Evolutionary conservation across 2,329 filamentous ascomycete genomes (phyloP), one percentile per base, ranked within the genome.

Genomic region (Penicillium griseofulvum): DNA sequence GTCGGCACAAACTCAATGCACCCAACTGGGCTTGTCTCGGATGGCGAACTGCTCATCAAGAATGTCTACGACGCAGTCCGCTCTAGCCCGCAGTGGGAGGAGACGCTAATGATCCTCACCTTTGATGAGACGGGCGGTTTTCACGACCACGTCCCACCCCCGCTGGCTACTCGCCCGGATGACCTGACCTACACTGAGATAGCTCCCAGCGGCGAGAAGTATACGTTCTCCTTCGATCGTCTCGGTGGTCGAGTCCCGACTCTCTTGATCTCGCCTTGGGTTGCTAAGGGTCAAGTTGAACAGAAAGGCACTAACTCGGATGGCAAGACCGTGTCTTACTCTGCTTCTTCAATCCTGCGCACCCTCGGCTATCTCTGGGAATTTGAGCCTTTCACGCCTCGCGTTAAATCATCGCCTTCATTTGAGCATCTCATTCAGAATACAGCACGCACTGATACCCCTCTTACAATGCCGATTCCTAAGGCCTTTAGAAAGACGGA

Each of bases 61-160:
- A 52, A 65, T 29, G 66, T 74, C 26, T 74, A 74, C 43, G 72
- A 74, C 17, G 66, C 71, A 11, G 57, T 74, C 43, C 70, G 71
- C 47, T 56, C 63, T n/a, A 60, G 66, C 10, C 69, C 69, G 0
- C 68, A 73, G 46, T 75, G 72, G 72, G 55, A 72, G 5, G 48
- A 71, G 39, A 71, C 71, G 12, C 65, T 74, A 29, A 68, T 71
- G 54, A 64, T 75, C 54, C 59, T 74, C 8, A 74, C 71, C 31
- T 75, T 73, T 46, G 72, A 73, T 46, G 71, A 74, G 63, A 72
- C 63, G 12, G 70, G 71, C 26, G 72, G 72, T 16, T 74, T 74
- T 65, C 67, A 70, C 49, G 72, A 75, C 63, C 72, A 75, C 58
- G 70, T 74, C 16, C 62, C 64, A 8, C 68, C 72, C 1, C 71